Base-by-base conservation (phyloP, 345 rosid species). In the Isatis tinctoria region DNA sequence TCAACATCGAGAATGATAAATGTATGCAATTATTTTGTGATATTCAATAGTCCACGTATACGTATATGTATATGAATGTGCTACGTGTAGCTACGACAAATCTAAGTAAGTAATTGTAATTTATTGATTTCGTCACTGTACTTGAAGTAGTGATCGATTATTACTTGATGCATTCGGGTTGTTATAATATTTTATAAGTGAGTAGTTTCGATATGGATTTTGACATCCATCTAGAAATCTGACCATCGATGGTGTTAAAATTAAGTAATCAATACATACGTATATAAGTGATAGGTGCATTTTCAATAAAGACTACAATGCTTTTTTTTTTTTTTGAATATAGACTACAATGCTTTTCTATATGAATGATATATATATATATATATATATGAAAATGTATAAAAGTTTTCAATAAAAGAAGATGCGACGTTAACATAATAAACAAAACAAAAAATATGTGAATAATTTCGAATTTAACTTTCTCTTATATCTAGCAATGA, bases 11-110 rank as follows among this genome's bases (percentile, higher is more conserved):
- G 2, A 56, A 24, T 11, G 5, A 48, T 64, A n/a, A 41, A 30
- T 54, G 9, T 35, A 32, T 36, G 12, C 35, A 26, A 17, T 16
- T 58, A 28, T 67, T 39, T 51, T 8, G 40, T 51, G 54, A 59
- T 68, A 75, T 60, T 14, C 53, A 12, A 6, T 26, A 17, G 62
- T 60, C 69, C 69, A 75, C 74, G 68, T 40, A 49, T 33, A 36
- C 3, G 30, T 18, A 54, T 49, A 37, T 57, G 72, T 56, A 43
- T 20, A 27, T 67, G 68, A 60, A 66, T 14, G 52, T 40, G 69
- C 36, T 67, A 67, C 67, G 54, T 59, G 37, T 66, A 57, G 60
- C 41, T 47, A 24, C 60, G 17, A 6, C 16, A 65, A 26, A 41
- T 53, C 18, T 39, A 41, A 14, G 4, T 32, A 53, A 73, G 56